phyloP scores from a whole-genome alignment of 495 filamentous ascomycete species.

The Haplographium delicatum region DNA sequence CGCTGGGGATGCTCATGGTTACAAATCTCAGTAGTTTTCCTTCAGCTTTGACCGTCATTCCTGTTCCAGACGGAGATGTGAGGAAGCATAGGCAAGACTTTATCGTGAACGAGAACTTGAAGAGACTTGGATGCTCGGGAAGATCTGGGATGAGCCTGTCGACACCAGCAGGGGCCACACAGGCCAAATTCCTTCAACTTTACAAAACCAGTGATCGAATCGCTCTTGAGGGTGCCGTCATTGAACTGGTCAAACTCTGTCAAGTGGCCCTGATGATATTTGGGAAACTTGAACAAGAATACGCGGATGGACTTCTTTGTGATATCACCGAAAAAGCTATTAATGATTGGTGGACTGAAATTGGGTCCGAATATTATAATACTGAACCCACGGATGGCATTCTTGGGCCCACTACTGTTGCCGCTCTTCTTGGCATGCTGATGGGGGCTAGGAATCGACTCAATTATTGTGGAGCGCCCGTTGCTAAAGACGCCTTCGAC shows the following conservation, averaged over 20 bases:
- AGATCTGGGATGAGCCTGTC: slow-evolving; percentile 77
- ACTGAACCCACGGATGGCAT: slow-evolving; percentile 89
- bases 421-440: slow-evolving; percentile 79
- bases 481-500: slow-evolving; percentile 91
- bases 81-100: slow-evolving; percentile 76
- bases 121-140: slow-evolving; percentile 86
- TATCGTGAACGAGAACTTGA: slow-evolving; percentile 92
- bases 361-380: slow-evolving; percentile 85
- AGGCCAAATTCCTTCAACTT: slow-evolving; percentile 87
- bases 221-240: slow-evolving; percentile 66
- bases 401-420: slow-evolving; percentile 86
- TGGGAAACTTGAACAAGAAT: slow-evolving; percentile 79
- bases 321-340: slow-evolving; percentile 89
- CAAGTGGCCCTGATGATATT: slow-evolving; percentile 86
- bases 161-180: slow-evolving; percentile 68
- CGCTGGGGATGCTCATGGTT: slow-evolving; percentile 80
- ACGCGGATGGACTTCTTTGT: slow-evolving; percentile 88
- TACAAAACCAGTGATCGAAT: slow-evolving; percentile 83
- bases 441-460: slow-evolving; percentile 87
- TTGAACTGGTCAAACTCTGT: slow-evolving; percentile 88
- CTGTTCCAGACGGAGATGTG: slow-evolving; percentile 82
- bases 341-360: slow-evolving; percentile 93
- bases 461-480: slow-evolving; percentile 70
- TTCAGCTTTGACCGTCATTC: slow-evolving; percentile 80
- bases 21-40: slow-evolving; percentile 91